A percentile compares a stretch with the other conserved stretches of the same genome.
These are phyloP conservation scores for Phytophthora multivora DNA, from an alignment of 352 stramenopile genomes.

Conservation along the genomic window DNA sequence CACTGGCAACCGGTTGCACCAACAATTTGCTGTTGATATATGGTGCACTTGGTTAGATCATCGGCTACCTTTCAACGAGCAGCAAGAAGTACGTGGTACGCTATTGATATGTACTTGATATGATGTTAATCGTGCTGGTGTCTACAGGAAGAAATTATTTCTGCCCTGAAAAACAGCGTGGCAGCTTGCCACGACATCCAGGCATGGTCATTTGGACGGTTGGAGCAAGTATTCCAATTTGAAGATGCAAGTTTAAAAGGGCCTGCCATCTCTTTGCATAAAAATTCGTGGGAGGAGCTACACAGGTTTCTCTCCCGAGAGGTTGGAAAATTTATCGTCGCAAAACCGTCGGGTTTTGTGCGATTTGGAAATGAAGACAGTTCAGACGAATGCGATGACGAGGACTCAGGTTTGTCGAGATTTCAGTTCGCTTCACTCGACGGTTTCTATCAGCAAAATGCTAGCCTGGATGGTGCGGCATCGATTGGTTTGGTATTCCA, in stretches of 20 bases:
- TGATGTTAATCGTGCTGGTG: not conserved
- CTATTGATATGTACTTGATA: not conserved
- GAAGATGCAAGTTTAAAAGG: not conserved
- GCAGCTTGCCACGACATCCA: slow-evolving; percentile 39
- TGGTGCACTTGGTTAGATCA: slow-evolving; percentile 75
- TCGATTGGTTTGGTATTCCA: slow-evolving; percentile 49
- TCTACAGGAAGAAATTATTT: slow-evolving; percentile 58
- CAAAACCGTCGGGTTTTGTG: slow-evolving; percentile 12
- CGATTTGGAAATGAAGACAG: slow-evolving; percentile 15
- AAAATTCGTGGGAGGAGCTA: slow-evolving; percentile 49
- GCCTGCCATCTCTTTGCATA: slow-evolving; percentile 26
- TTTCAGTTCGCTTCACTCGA: slow-evolving; percentile 52
- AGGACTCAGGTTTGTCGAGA: slow-evolving; percentile 15
- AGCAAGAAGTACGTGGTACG: slow-evolving; percentile 61
- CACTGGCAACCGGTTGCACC: slow-evolving; percentile 43
- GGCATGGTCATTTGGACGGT: slow-evolving; percentile 49
- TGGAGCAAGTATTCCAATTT: slow-evolving; percentile 43
- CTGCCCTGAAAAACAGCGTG: slow-evolving; percentile 57
- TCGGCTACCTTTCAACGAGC: slow-evolving; percentile 45
- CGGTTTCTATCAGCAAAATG: slow-evolving; percentile 55
- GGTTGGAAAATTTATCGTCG: slow-evolving; percentile 46
- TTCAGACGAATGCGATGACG: slow-evolving; percentile 35
- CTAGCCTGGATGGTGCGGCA: slow-evolving; percentile 49
- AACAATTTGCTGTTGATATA: slow-evolving; percentile 67
- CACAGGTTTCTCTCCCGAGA: slow-evolving; percentile 44